Conservation (phyloP, 495 filamentous ascomycete genomes). For the Chaetomium cochliodes region DNA sequence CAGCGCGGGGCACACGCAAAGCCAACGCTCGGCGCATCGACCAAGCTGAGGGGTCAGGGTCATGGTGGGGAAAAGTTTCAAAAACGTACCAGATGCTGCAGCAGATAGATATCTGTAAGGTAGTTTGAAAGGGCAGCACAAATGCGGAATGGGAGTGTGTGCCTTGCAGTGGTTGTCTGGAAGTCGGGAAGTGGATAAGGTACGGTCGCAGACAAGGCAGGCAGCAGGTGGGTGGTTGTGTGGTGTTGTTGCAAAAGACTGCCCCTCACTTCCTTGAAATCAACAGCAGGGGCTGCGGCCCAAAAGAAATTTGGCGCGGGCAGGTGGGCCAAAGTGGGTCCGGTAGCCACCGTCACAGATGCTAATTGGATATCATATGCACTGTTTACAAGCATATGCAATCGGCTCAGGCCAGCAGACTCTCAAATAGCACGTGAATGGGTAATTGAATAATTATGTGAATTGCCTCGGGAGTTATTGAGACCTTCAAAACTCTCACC, state of each 20-base stretch:
- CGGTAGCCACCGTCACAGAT: not conserved
- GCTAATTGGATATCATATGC: not conserved
- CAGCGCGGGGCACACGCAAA: slow-evolving; percentile 13
- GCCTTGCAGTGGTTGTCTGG: not conserved
- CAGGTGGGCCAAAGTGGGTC: slow-evolving; percentile 3
- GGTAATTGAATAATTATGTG: not conserved
- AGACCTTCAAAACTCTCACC: not conserved
- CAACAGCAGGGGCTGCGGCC: slow-evolving; percentile 13
- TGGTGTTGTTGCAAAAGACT: slow-evolving; percentile 20
- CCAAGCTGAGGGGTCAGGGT: too few species aligned
- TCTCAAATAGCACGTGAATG: not conserved
- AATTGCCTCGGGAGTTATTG: not conserved
- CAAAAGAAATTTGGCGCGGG: slow-evolving; percentile 20
- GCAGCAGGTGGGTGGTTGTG: slow-evolving; percentile 11
- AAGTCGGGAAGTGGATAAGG: slow-evolving; percentile 22
- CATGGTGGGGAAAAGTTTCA: too few species aligned
- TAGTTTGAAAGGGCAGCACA: not conserved
- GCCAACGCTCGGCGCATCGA: not conserved
- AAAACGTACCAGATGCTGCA: slow-evolving; percentile 20
- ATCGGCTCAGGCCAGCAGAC: not conserved
- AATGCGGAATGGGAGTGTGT: not conserved
- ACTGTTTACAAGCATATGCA: slow-evolving; percentile 1
- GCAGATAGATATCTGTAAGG: not conserved
- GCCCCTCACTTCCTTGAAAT: slow-evolving; percentile 25
- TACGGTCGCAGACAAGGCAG: slow-evolving; percentile 4